Base-by-base conservation (phyloP, 2,329 filamentous ascomycete species). In the Hypoxylon sp. region DNA sequence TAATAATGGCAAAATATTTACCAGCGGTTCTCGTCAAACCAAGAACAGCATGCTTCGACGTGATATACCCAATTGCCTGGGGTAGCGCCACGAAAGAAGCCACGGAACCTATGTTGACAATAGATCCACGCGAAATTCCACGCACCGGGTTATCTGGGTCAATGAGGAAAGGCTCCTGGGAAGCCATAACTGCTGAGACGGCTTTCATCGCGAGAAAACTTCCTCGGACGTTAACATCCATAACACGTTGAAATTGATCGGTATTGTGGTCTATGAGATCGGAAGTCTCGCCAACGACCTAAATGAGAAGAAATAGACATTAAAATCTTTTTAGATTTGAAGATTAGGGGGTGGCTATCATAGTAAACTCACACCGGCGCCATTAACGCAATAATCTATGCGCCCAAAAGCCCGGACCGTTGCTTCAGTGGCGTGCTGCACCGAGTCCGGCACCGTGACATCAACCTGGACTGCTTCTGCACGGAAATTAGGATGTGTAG, bases 341-440 rank as follows among this genome's bases (percentile, higher is more conserved):
- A 43, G 6, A 30, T 1, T 30, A 9, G 6, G 34, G 34, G 13
- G 9, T 10, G 21, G 3, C 17, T 43, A n/a, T 21, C 17, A 3
- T 19, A 3, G 10, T 43, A 7, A 4, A 56, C 70, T 66, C 57
- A 74, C 71, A 1, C 65, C 73, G 14, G 68, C 70, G 25, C 53
- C 34, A 13, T 64, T 63, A 0, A 75, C 53, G 25, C 64, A 70
- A 36, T 75, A 73, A 32, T 75, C 72, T 1, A 75, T 64, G 2
- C 73, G 68, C 2, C 67, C 68, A 19, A 72, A 74, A 1, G 38
- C 7, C 1, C 30, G n/a, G 1, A 62, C 38, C 55, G 49, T 67
- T 3, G 50, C 14, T 9, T 48, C 36, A 1, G 66, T 60, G 10
- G 64, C 68, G 0, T 21, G 9, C 10, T 65, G 9, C 3, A 75